Percentiles rank a stretch among this genome's conserved stretches.
These are phyloP conservation scores for Fusarium avenaceum DNA, from an alignment of 2,329 filamentous ascomycete genomes.

Conservation along the genomic window DNA sequence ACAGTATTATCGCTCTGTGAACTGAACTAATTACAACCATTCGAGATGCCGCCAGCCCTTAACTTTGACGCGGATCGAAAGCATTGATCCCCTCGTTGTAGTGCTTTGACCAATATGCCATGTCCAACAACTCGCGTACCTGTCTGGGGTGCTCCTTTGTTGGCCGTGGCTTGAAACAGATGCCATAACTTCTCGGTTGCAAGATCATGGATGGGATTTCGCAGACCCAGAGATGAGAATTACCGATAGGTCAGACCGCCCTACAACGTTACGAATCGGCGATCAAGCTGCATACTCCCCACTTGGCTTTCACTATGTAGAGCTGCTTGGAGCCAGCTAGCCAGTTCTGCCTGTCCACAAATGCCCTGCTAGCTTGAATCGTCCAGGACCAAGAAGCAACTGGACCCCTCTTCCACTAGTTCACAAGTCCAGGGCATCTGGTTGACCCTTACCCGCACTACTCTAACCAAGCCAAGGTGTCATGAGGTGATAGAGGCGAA, in stretches of 20 bases:
- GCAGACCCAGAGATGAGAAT: conserved; percentile 7
- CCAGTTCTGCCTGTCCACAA: conserved; percentile 8
- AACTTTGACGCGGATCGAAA: conserved; percentile 22
- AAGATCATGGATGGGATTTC: neutral
- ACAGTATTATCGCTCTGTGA: neutral
- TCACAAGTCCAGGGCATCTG: conserved; percentile 26
- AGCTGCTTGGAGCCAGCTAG: conserved; percentile 1
- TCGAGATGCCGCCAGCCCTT: conserved; percentile 21
- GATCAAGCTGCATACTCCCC: conserved; percentile 34
- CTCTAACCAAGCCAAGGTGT: neutral
- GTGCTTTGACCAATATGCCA: neutral
- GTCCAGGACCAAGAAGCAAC: conserved; percentile 6
- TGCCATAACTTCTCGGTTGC: conserved; percentile 4
- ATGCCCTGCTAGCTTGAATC: conserved; percentile 26
- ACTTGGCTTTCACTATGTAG: conserved; percentile 4
- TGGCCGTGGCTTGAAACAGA: conserved; percentile 13
- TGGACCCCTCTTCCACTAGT: conserved; percentile 30
- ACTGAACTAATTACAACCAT: neutral
- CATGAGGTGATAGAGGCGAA: conserved; percentile 38
- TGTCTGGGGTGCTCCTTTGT: neutral
- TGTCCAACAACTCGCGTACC: conserved; percentile 1
- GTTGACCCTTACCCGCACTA: neutral
- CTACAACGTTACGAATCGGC: conserved; percentile 39
- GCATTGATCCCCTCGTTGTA: neutral
- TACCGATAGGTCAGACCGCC: conserved; percentile 39